phyloP scores from a whole-genome alignment of 164 flowering plant genomes.

The Magnolia sinica region DNA sequence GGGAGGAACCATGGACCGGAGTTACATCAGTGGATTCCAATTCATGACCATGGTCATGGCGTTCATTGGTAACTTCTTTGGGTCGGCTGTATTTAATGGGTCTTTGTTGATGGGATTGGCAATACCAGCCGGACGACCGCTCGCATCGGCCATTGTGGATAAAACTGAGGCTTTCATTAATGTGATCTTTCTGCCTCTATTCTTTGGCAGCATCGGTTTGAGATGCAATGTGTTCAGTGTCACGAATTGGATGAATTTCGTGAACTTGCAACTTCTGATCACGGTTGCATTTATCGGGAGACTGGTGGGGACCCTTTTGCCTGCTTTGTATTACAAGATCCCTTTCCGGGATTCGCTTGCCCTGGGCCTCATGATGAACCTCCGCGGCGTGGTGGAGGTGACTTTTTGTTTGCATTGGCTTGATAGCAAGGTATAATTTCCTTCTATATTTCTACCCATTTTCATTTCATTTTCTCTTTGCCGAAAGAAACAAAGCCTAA shows the following conservation, averaged over 20 bases:
- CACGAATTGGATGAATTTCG: too few relatives aligned
- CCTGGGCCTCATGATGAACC: not conserved
- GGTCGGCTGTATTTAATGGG: not conserved
- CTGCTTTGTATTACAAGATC: not conserved
- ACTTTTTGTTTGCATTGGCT: too few relatives aligned
- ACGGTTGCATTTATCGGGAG: not conserved
- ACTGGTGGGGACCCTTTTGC: not conserved
- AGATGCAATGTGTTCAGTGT: not conserved
- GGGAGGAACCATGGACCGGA: not conserved
- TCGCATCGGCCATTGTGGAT: conserved; percentile 20
- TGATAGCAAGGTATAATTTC: too few relatives aligned
- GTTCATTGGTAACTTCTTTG: not conserved
- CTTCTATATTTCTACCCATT: too few relatives aligned
- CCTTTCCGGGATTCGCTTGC: not conserved
- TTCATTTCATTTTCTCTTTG: too few relatives aligned
- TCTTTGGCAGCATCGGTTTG: not conserved
- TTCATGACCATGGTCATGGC: not conserved
- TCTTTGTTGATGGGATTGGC: not conserved
- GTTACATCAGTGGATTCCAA: not conserved
- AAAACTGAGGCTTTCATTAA: conserved; percentile 10
- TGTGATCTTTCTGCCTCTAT: conserved; percentile 11
- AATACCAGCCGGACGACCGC: conserved; percentile 20
- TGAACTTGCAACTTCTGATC: not conserved
- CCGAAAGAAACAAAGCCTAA: too few relatives aligned
- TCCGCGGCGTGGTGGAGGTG: not conserved